A percentile compares a stretch with the other conserved stretches of the same genome.
Conservation (phyloP, 202 grass and related monocot species). For the Schoenoplectus tabernaemontani region DNA sequence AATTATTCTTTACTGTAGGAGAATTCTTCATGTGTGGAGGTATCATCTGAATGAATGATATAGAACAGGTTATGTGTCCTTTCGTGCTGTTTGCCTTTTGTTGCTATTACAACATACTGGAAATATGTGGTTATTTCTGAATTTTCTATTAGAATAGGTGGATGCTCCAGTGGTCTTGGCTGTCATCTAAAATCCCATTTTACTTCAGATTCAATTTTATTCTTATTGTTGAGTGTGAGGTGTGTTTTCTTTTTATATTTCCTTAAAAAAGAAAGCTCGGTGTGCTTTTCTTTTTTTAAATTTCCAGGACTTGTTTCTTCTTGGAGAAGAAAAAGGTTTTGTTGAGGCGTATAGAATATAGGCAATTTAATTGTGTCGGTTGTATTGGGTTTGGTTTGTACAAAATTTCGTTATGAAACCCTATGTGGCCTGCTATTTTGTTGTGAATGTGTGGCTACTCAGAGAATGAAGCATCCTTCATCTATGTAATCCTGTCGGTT, state of each 20-base stretch:
- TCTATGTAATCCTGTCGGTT: not conserved
- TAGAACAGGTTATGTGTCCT: slow-evolving; percentile 17
- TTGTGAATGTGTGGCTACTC: not conserved
- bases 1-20: slow-evolving; percentile 35
- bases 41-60: slow-evolving; percentile 31
- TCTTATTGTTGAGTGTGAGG: slow-evolving; percentile 51
- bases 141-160: not conserved
- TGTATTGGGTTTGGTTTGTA: slow-evolving; percentile 9
- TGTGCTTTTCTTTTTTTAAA: not conserved
- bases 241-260: slow-evolving; percentile 32
- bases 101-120: not conserved
- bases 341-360: no score
- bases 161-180: not conserved
- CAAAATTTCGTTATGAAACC: not conserved
- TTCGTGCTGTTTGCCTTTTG: not conserved
- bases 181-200: not conserved
- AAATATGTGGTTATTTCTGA: not conserved
- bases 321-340: not conserved
- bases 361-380: no score
- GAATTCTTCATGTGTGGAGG: slow-evolving; percentile 22
- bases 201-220: slow-evolving; percentile 70
- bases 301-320: not conserved
- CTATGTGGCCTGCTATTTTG: not conserved
- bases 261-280: slow-evolving; percentile 18
- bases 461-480: no score